phyloP scores from a whole-genome alignment of 768 basidiomycete species.

The Suillus alpinus region DNA sequence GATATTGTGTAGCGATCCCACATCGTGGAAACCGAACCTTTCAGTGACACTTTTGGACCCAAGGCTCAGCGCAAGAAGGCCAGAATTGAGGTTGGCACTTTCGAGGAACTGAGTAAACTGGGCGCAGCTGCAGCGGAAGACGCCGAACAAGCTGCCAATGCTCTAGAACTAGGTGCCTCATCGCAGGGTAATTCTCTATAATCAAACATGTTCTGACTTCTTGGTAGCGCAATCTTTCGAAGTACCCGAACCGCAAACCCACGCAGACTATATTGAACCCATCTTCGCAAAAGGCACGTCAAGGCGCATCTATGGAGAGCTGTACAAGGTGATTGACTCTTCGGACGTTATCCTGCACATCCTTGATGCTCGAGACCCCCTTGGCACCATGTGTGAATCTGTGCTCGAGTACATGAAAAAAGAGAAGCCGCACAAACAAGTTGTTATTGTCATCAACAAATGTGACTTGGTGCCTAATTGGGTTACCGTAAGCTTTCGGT shows the following conservation, averaged over 20 bases:
- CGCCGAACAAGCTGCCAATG: slow-evolving; percentile 43
- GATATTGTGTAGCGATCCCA: slow-evolving; percentile 63
- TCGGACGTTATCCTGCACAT: slow-evolving; percentile 96
- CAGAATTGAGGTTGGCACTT: slow-evolving; percentile 81
- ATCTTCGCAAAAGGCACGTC: slow-evolving; percentile 96
- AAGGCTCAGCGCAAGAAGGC: slow-evolving; percentile 94
- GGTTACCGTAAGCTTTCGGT: slow-evolving; percentile 77
- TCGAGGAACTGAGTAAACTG: slow-evolving; percentile 82
- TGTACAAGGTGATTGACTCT: slow-evolving; percentile 99
- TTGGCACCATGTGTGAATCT: slow-evolving; percentile 93
- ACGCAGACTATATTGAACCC: slow-evolving; percentile 82
- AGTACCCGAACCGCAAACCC: slow-evolving; percentile 40
- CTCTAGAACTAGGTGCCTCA: slow-evolving; percentile 39
- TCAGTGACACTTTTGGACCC: slow-evolving; percentile 90
- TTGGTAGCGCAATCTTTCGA: background rate
- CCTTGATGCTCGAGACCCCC: slow-evolving; percentile 91
- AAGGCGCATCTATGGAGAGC: slow-evolving; percentile 92
- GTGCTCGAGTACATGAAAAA: slow-evolving; percentile 91
- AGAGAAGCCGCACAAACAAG: slow-evolving; percentile 96
- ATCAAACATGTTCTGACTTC: background rate
- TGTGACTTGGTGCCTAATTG: slow-evolving; percentile 98
- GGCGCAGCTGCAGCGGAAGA: slow-evolving; percentile 55
- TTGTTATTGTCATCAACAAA: slow-evolving; percentile 96
- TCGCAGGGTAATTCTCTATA: background rate
- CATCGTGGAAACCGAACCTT: slow-evolving; percentile 95